Percentiles rank a stretch among this genome's conserved stretches.
These are phyloP conservation scores for Microsporum ferrugineum DNA, from an alignment of 2,329 filamentous ascomycete genomes.

Conservation along the genomic window DNA sequence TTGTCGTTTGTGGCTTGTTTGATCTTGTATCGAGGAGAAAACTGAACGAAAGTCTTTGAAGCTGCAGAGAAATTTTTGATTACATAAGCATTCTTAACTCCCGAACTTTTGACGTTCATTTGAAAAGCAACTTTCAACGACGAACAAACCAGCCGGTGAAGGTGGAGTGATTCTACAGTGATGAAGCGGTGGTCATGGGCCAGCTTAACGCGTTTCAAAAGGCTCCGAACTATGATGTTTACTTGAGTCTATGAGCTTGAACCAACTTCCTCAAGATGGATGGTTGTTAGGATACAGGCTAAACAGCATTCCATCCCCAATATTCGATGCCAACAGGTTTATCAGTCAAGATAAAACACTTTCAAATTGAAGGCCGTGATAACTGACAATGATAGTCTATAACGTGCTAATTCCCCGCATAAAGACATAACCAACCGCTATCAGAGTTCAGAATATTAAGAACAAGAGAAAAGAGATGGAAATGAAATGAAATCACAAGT, in stretches of 20 bases:
- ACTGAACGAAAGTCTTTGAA: neutral
- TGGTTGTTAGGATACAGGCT: neutral
- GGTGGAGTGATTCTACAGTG: neutral
- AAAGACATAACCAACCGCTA: constrained; percentile 5
- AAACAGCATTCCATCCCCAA: neutral
- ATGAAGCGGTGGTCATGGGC: no score
- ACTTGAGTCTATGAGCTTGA: neutral
- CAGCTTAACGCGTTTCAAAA: neutral
- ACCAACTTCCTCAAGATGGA: neutral
- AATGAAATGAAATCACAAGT: neutral
- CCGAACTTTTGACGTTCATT: neutral
- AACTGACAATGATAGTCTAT: constrained; percentile 5
- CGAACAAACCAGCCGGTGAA: neutral
- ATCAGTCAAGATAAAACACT: neutral
- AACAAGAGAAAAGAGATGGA: neutral
- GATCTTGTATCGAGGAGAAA: neutral
- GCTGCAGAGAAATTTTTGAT: neutral
- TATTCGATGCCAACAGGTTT: neutral
- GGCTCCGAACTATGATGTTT: neutral
- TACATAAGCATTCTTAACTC: neutral
- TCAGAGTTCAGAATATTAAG: neutral
- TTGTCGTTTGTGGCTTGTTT: neutral
- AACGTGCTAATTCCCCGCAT: constrained; percentile 3
- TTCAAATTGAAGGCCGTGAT: neutral
- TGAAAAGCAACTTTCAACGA: neutral